Evolutionary conservation across 176 grass and related monocot genomes (phyloP), one percentile per base, ranked within the genome.

Genomic region (Raddia guianensis): DNA sequence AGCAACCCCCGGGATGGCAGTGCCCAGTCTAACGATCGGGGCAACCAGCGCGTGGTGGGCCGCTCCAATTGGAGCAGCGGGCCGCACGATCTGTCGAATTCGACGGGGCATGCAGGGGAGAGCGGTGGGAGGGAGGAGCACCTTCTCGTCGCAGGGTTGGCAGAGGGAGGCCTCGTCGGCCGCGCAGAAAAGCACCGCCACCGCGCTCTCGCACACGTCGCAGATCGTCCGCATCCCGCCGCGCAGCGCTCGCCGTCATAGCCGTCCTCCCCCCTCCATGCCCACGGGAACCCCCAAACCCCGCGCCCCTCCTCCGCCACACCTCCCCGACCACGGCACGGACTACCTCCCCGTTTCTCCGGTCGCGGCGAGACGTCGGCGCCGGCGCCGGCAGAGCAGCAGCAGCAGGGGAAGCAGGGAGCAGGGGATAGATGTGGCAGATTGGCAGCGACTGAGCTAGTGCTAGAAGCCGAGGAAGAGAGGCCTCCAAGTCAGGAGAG

Each of bases 81-180:
- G 5, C 3, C 6, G 9, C 5, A 48, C 71, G 77, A 85, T 89
- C 76, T 75, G 54, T 27, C n/a, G 55, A 62, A 0, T 60, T 58
- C 4, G 34, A 32, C 9, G 43, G 43, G 54, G 5, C 27, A 1
- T 27, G 58, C 37, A 46, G 15, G 51, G 18, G n/a, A 44, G 59
- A 68, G 33, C 46, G 15, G 79, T 4, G 14, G 37, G 27, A 8
- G 1, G 42, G 51, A 12, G 19, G 73, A 34, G 66, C 71, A 92
- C 95, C 95, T 98, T 98, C 80, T 93, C 88, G 47, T 98, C 95
- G 88, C 95, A 98, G 19, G 92, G 18, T 13, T 81, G 92, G 80
- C 95, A 98, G 60, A 98, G 84, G n/a, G 95, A 86, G 8, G 95
- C 95, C 90, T 98, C 95, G 54, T 98, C 95, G 59, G 95, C 95